Evolutionary conservation across 768 basidiomycete species (phyloP), one percentile per base, ranked within the genome.

Genomic region (Mycena leptocephala): DNA sequence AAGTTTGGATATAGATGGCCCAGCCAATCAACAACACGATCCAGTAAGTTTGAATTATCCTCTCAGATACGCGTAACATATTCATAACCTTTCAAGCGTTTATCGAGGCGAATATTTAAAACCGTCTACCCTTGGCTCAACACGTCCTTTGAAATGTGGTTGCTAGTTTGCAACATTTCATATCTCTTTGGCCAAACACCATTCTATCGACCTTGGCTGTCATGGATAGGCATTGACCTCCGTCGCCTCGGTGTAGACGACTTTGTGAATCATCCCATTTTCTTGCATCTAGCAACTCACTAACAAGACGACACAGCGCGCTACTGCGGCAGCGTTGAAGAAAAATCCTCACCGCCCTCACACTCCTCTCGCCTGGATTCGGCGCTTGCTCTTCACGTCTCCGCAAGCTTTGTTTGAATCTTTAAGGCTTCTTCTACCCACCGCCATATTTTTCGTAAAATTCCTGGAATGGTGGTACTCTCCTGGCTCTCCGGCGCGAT

Each of bases 401-500:
- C 95, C 95, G 9, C 90, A 88, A 62, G 84, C 93, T 53, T 79
- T 95, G 11, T 88, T 97, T 37, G 95, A 97, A 82, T 96, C 95
- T 3, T 87, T 97, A 46, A 92, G 93, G 74, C 86, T 95, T 59
- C 88, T 96, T 58, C 90, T 97, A 39, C 98, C 96, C 20, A 95
- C 94, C 24, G 94, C 95, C 51, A 97, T 99, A 73, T 98, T 99
- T 85, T 95, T 96, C 82, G 89, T 99, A 87, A 98, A 97, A 84
- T 97, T 99, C 85, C 88, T 98, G 58, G 97, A 99, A 85, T 99
- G 98, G 97, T 99, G 98, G 97, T 99, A 99, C 82, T 97, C 97
- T 5, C 97, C 98, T 26, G 90, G 91, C 55, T 98, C 96, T 14
- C 97, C 95, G 5, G 95, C 95, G 22, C 92, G 93, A 48, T 92